Conservation (phyloP, 1,139 yeast genomes). For the Nakaseomyces uthaithaninus region DNA sequence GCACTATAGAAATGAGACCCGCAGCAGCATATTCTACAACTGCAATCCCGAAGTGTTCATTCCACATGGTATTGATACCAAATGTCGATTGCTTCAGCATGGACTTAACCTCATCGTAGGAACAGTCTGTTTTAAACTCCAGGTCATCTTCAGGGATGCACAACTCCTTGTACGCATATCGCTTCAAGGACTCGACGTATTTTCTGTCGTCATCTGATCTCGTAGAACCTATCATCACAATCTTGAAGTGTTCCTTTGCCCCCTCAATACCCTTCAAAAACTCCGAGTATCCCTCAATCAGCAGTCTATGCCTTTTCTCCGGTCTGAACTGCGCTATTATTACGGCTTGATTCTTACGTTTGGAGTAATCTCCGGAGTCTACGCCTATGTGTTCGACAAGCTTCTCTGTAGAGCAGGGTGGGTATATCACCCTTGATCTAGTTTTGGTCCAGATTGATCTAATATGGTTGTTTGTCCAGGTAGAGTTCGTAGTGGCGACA, state of each 20-base stretch:
- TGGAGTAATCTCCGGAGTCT: slow-evolving; percentile 9
- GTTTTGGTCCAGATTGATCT: slow-evolving; percentile 46
- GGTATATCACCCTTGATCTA: slow-evolving; percentile 49
- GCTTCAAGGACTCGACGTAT: slow-evolving; percentile 45
- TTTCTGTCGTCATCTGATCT: slow-evolving; percentile 59
- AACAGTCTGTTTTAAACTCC: slow-evolving; percentile 67
- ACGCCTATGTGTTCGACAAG: slow-evolving; percentile 28
- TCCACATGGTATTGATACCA: slow-evolving; percentile 98
- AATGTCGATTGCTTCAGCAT: slow-evolving; percentile 53
- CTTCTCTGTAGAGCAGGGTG: slow-evolving; percentile 74
- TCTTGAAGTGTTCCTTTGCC: slow-evolving; percentile 37
- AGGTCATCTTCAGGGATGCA: slow-evolving; percentile 43
- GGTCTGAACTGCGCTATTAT: slow-evolving; percentile 93
- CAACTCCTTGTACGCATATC: slow-evolving; percentile 38
- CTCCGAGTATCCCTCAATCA: slow-evolving; percentile 53
- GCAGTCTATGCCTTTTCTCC: slow-evolving; percentile 79
- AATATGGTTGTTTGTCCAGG: slow-evolving; percentile 86
- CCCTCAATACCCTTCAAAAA: slow-evolving; percentile 31
- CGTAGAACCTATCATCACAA: slow-evolving; percentile 79
- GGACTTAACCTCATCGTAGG: slow-evolving; percentile 53
- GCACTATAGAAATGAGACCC: slow-evolving; percentile 82
- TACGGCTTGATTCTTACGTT: slow-evolving; percentile 51
- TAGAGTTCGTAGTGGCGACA: slow-evolving; percentile 68
- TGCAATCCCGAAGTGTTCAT: slow-evolving; percentile 97
- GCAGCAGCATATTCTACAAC: slow-evolving; percentile 88